These are phyloP conservation scores for Auriscalpium orientale DNA, from an alignment of 768 basidiomycete species.

Conservation along the genomic window DNA sequence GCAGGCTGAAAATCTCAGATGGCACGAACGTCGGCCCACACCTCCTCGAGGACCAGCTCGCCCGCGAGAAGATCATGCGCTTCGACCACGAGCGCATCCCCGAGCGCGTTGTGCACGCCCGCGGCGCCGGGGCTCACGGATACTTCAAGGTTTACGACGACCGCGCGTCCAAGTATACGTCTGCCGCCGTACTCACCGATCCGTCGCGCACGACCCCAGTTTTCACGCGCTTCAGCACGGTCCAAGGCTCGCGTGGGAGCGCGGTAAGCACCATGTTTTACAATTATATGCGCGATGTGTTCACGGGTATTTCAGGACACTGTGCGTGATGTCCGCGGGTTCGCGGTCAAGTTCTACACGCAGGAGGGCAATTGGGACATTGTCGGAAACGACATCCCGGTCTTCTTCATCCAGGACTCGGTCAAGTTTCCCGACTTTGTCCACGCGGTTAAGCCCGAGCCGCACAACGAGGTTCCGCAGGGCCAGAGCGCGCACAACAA, in stretches of 20 bases:
- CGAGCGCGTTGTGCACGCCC: conserved; percentile 59
- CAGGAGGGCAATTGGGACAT: conserved; percentile 83
- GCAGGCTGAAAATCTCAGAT: conserved; percentile 48
- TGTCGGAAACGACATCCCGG: conserved; percentile 77
- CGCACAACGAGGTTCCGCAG: conserved; percentile 70
- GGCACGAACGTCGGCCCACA: conserved; percentile 53
- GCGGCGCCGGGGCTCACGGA: conserved; percentile 76
- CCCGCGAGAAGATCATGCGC: conserved; percentile 66
- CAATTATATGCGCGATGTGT: background rate
- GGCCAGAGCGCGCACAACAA: conserved; percentile 73
- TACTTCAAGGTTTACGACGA: conserved; percentile 70
- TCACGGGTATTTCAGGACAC: conserved; percentile 38
- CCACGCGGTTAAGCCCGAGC: conserved; percentile 82
- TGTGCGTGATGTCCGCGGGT: conserved; percentile 82
- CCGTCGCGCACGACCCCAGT: conserved; percentile 63
- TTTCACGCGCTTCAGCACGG: conserved; percentile 83
- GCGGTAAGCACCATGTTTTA: conserved; percentile 43
- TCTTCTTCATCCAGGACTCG: conserved; percentile 76
- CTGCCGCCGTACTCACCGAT: conserved; percentile 66
- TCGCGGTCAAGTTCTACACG: conserved; percentile 80
- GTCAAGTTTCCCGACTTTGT: conserved; percentile 84
- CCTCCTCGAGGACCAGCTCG: conserved; percentile 71
- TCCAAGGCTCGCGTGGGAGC: conserved; percentile 74
- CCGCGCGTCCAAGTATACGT: conserved; percentile 63
- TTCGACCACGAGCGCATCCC: conserved; percentile 91